Conservation (phyloP, 2,329 filamentous ascomycete genomes). For the Phialocephala subalpina region DNA sequence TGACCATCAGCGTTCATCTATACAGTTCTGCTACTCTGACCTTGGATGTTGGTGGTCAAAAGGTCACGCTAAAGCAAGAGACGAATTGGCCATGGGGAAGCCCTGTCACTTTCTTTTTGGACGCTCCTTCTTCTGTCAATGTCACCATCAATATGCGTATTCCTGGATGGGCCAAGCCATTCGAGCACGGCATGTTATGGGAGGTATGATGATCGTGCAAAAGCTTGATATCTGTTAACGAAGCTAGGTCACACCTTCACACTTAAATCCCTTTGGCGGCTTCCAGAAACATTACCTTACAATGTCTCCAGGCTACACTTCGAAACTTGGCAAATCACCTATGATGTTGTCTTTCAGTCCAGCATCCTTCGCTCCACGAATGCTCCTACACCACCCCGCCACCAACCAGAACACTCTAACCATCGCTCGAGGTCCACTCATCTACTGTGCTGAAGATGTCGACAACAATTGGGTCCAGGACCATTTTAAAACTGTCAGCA, state of each 20-base stretch:
- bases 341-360: constrained; percentile 56
- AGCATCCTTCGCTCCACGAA: constrained; percentile 41
- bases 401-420: constrained; percentile 62
- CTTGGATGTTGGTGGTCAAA: constrained; percentile 46
- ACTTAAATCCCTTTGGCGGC: background rate
- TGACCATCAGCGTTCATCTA: constrained; percentile 60
- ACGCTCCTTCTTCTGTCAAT: constrained; percentile 40
- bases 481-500: constrained; percentile 55
- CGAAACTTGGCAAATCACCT: constrained; percentile 41
- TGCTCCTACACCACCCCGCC: constrained; percentile 52
- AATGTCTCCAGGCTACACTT: background rate
- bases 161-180: constrained; percentile 55
- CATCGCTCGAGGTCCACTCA: constrained; percentile 62
- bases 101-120: constrained; percentile 54
- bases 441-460: constrained; percentile 67
- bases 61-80: constrained; percentile 54
- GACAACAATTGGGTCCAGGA: constrained; percentile 63
- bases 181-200: background rate
- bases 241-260: background rate
- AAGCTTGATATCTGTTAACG: background rate
- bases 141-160: constrained; percentile 58
- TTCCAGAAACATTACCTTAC: background rate
- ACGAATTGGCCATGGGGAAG: constrained; percentile 66
- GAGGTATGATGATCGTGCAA: background rate
- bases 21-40: constrained; percentile 57